Base-by-base conservation (phyloP, 2,329 filamentous ascomycete species). In the Neobulgaria alba region DNA sequence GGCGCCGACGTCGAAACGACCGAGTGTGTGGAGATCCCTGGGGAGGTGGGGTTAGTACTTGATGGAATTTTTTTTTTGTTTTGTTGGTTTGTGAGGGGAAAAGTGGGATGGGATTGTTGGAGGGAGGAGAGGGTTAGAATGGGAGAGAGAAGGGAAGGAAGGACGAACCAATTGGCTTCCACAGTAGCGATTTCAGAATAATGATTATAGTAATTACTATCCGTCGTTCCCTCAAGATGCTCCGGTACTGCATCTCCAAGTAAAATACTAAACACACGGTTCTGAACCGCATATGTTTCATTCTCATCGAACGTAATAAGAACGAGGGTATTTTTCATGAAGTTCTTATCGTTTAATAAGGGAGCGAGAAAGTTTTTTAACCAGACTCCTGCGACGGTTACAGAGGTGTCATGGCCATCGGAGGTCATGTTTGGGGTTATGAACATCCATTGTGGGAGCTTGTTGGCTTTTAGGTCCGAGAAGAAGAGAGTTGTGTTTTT, bases 251-350 rank as follows among this genome's bases (percentile, higher is more conserved):
- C 80, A 43, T 84, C 84, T 12, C 85, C 86, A 3, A 92, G 65
- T 0, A 92, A 71, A 49, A 92, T 71, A 47, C 68, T 75, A 45
- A 85, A 73, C 38, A 92, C 72, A 30, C 70, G 69, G 70, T 92
- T 92, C 52, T 74, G 72, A 18, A 67, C 63, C 4, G 67, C 61
- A 62, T 88, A 87, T 8, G 73, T 77, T 53, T 81, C 75, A 59
- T 79, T 84, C 65, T 92, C 86, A 49, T 92, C 86, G 55, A 87
- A 92, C 8, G 79, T 89, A 45, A 92, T 61, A 4, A 90, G 66
- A 8, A 92, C 72, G 1, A 92, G 71, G 0, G 83, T 89, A 56
- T 83, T 76, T 36, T 83, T 66, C 75, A 81, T 83, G 62, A 92
- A 90, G 51, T 80, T 73, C 36, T 67, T 61, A 64, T 90, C 73